Evolutionary conservation across 2,329 filamentous ascomycete species (phyloP).

Genomic region (Triangularia setosa): DNA sequence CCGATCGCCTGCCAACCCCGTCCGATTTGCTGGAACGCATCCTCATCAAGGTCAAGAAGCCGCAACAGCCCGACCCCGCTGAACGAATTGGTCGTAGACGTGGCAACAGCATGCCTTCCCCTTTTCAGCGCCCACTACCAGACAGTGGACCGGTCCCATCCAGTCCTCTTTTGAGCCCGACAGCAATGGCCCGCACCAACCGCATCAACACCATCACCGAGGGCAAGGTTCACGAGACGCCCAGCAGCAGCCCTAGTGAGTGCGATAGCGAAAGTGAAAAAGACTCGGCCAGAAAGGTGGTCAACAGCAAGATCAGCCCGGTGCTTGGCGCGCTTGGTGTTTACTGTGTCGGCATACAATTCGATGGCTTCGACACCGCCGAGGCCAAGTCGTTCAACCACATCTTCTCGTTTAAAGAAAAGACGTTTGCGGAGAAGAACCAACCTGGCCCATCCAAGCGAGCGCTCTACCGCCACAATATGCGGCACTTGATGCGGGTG

Average conservation of each 20-base stretch:
- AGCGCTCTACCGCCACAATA: constrained; percentile 83
- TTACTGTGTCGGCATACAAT: constrained; percentile 71
- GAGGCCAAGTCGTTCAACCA: constrained; percentile 89
- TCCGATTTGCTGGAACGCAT: constrained; percentile 80
- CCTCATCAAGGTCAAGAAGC: constrained; percentile 90
- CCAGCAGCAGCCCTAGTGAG: constrained; percentile 69
- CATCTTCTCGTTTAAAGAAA: constrained; percentile 91
- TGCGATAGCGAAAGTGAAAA: constrained; percentile 67
- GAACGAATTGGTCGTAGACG: constrained; percentile 49
- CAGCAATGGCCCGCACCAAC: constrained; percentile 47
- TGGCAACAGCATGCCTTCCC: constrained; percentile 73
- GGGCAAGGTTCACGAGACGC: constrained; percentile 50
- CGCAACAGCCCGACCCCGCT: constrained; percentile 49
- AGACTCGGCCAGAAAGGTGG: constrained; percentile 50
- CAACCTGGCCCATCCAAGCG: constrained; percentile 72
- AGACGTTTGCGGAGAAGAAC: constrained; percentile 77
- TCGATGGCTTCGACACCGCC: constrained; percentile 70
- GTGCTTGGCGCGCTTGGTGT: constrained; percentile 83
- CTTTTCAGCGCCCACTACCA: constrained; percentile 60
- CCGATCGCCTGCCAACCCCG: constrained; percentile 72
- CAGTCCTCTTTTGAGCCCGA: constrained; percentile 51
- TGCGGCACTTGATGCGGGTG: constrained; percentile 85
- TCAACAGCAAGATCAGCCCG: constrained; percentile 78
- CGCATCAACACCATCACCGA: constrained; percentile 56
- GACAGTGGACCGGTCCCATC: constrained; percentile 57